Conservation (phyloP, 495 filamentous ascomycete species). For the Bombardia bombarda region DNA sequence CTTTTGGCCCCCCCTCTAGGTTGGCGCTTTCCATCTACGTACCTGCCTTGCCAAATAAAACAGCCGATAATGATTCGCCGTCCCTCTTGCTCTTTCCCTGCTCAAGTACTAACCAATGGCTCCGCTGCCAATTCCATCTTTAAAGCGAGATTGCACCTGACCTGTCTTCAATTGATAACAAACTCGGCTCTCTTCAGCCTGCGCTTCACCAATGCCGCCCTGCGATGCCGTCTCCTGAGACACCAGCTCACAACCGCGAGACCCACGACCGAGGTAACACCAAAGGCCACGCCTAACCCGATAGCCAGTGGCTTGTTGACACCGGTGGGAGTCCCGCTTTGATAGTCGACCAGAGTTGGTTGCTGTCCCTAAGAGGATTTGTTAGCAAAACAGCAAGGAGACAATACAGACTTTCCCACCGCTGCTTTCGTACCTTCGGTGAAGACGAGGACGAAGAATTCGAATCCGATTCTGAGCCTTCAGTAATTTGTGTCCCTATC, state of each 20-base stretch:
- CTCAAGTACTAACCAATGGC: too few relatives aligned
- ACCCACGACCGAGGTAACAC: constrained; percentile 11
- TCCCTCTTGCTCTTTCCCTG: too few relatives aligned
- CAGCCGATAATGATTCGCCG: too few relatives aligned
- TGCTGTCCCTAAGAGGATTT: not conserved
- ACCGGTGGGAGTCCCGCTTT: not conserved
- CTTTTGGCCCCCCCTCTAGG: too few relatives aligned
- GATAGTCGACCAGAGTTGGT: constrained; percentile 2
- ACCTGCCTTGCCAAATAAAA: too few relatives aligned
- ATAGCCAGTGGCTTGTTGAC: constrained; percentile 18
- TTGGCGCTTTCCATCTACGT: too few relatives aligned
- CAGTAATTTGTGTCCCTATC: too few relatives aligned
- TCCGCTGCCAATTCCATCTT: too few relatives aligned
- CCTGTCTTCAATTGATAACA: constrained; percentile 18
- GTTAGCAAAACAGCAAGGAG: not conserved
- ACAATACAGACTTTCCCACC: too few relatives aligned
- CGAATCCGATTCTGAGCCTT: not conserved
- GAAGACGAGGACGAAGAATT: not conserved
- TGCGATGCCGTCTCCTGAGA: constrained; percentile 10
- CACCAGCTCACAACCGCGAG: constrained; percentile 16
- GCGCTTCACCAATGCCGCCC: constrained; percentile 11
- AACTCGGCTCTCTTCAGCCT: constrained; percentile 18
- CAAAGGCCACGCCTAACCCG: constrained; percentile 21
- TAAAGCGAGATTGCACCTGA: too few relatives aligned
- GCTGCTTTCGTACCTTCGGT: not conserved